These are phyloP conservation scores for Solanum aculeatissimum DNA, from an alignment of 305 asterid species.

Conservation along the genomic window DNA sequence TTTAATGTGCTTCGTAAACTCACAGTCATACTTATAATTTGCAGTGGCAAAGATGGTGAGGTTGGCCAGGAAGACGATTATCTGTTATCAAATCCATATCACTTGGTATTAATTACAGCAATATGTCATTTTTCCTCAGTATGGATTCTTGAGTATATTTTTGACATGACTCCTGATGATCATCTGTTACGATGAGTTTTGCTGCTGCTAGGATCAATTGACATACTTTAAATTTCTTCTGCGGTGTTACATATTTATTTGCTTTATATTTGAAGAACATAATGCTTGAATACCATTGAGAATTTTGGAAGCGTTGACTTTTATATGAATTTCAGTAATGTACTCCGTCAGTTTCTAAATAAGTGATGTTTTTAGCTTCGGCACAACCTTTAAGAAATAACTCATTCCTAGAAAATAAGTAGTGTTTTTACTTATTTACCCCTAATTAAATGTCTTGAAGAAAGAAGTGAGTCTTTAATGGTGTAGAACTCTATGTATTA, in stretches of 20 bases:
- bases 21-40: slow-evolving; percentile 10
- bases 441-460: too few species aligned
- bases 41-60: slow-evolving; percentile 92
- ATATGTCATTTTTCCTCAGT: not conserved
- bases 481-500: too few species aligned
- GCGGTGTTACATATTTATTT: not conserved
- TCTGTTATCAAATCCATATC: slow-evolving; percentile 87
- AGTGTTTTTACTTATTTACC: too few species aligned
- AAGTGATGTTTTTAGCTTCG: too few species aligned
- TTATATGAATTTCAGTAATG: not conserved
- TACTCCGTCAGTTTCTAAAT: too few species aligned
- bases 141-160: not conserved
- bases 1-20: not conserved
- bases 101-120: slow-evolving; percentile 51
- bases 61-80: slow-evolving; percentile 83
- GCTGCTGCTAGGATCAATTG: not conserved
- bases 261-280: not conserved
- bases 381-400: too few species aligned
- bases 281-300: not conserved
- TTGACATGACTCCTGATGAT: not conserved
- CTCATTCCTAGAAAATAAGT: too few species aligned
- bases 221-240: not conserved
- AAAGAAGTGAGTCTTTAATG: too few species aligned
- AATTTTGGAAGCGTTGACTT: not conserved
- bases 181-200: not conserved